These are phyloP conservation scores for Antitrichia curtipendula DNA, from an alignment of 225 moss, liverwort and hornwort species.

Conservation along the genomic window DNA sequence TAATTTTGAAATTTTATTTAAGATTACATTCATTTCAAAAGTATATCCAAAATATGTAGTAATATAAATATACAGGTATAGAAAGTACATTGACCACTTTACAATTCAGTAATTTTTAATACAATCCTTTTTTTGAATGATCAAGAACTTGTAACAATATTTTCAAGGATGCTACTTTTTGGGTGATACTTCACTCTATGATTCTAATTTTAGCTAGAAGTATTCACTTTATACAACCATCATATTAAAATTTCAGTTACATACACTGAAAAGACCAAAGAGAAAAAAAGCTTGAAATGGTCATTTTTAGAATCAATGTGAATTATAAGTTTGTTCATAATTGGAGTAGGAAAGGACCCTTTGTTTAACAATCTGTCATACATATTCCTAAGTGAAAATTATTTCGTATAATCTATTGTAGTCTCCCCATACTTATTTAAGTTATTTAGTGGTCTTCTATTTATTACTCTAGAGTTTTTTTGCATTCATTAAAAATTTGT, in stretches of 20 bases:
- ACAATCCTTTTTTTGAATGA: no score
- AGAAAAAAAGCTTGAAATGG: not conserved
- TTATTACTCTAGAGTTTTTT: no score
- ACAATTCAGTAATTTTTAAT: not conserved
- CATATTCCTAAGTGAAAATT: not conserved
- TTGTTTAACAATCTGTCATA: not conserved
- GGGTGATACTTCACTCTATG: not conserved
- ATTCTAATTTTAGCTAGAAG: not conserved
- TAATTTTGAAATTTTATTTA: not conserved
- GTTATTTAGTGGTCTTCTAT: no score
- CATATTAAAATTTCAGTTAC: not conserved
- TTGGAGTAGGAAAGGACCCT: rapidly evolving
- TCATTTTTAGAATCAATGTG: not conserved
- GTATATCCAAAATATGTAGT: not conserved
- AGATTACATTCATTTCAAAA: not conserved
- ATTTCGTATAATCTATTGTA: rapidly evolving
- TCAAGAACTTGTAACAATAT: not conserved
- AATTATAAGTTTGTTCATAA: not conserved
- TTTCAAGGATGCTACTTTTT: not conserved
- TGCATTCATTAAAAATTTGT: no score
- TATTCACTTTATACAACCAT: not conserved
- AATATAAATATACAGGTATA: not conserved
- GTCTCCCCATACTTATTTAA: not conserved
- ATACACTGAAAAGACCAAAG: not conserved
- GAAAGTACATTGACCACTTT: not conserved